Base-by-base conservation (phyloP, 2,329 filamentous ascomycete species). In the Phialemoniopsis sp. region DNA sequence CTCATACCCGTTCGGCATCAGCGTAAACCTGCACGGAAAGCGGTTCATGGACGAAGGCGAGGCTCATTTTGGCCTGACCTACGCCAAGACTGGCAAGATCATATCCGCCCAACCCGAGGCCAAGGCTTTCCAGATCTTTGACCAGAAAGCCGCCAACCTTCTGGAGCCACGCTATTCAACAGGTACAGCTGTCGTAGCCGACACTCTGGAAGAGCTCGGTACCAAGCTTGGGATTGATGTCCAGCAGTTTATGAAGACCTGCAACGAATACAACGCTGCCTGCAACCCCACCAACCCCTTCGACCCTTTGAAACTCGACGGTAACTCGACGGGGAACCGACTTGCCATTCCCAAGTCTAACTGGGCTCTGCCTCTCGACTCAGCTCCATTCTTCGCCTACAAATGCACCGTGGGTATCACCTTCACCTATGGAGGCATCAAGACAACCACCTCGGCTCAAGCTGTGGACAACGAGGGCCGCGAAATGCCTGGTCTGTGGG, bases 351-450 rank as follows among this genome's bases (percentile, higher is more conserved):
- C 72, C 1, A 87, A 86, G 59, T 74, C 78, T 0, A 85, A 86
- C 46, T 85, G 81, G 82, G 81, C 81, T 1, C 47, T 79, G 7
- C 70, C 80, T 0, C 48, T 86, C 8, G 66, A 72, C 29, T 54
- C 73, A 45, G 62, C 64, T 0, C 81, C 81, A 0, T 85, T 79
- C 49, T 57, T 81, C 17, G 81, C 81, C 2, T 73, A 85, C 34
- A 76, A 78, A 46, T 79, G 85, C 3, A 75, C 73, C 5, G 79
- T 77, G 33, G 82, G 82, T 2, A 71, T 86, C 13, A 85, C 80
- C 0, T 86, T 85, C 47, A 85, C 81, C 0, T 86, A 85, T 59
- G 82, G 80, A 1, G 80, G 82, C 0, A 57, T 85, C 8, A n/a
- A n/a, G n/a, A n/a, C n/a, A n/a, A n/a, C n/a, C n/a, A n/a, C n/a